Percentiles rank a stretch among this genome's conserved stretches.
phyloP scores from a whole-genome alignment of 2,329 filamentous ascomycete genomes.

The Esteya vermicola region DNA sequence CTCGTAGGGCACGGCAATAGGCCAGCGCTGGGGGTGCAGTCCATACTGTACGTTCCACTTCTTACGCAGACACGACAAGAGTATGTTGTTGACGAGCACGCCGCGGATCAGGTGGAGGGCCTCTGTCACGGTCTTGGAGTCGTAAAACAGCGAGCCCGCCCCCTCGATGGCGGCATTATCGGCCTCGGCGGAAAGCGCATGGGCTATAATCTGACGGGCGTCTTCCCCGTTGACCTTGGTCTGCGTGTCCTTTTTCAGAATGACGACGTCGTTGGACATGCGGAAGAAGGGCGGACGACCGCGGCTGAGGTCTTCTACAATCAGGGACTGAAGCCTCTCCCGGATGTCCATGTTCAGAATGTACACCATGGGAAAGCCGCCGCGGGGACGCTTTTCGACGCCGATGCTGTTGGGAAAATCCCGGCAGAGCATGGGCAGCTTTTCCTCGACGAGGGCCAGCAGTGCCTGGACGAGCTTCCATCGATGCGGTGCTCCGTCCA shows the following conservation, averaged over 20 bases:
- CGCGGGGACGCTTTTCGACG: slow-evolving; percentile 21
- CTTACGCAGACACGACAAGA: slow-evolving; percentile 46
- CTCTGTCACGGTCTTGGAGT: background rate
- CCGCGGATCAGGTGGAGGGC: slow-evolving; percentile 45
- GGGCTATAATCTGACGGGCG: too few relatives aligned
- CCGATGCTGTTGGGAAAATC: slow-evolving; percentile 30
- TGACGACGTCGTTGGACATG: background rate
- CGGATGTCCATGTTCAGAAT: slow-evolving; percentile 36
- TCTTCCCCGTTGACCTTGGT: too few relatives aligned
- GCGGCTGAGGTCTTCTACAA: slow-evolving; percentile 26
- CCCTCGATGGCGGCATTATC: background rate
- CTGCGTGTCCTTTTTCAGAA: background rate
- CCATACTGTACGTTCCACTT: slow-evolving; percentile 55
- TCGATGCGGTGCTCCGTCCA: slow-evolving; percentile 38
- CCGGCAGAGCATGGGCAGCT: slow-evolving; percentile 21
- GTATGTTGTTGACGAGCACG: slow-evolving; percentile 42
- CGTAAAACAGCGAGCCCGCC: slow-evolving; percentile 1
- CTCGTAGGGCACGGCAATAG: slow-evolving; percentile 52
- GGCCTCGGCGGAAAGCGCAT: background rate
- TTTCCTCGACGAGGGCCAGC: slow-evolving; percentile 23
- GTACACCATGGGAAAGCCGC: slow-evolving; percentile 40
- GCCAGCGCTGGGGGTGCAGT: slow-evolving; percentile 35
- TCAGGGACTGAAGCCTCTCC: slow-evolving; percentile 22
- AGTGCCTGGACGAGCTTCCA: slow-evolving; percentile 32
- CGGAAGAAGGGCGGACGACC: slow-evolving; percentile 18